Base-by-base conservation (phyloP, 805 yeast species). In the Starmerella riodocensis region DNA sequence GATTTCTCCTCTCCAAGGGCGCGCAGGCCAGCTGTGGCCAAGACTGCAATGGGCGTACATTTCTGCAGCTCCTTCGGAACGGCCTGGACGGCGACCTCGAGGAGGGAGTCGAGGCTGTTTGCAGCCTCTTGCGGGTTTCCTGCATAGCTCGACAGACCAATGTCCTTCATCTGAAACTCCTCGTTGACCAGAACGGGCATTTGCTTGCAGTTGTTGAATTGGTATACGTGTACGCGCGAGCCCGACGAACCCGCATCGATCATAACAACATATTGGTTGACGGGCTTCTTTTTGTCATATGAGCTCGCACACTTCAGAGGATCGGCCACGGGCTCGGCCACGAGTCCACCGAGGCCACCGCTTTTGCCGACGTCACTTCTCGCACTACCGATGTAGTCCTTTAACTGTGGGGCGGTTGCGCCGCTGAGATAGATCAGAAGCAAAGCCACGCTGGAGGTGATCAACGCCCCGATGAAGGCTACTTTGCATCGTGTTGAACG, bases 181-280 rank as follows among this genome's bases (percentile, higher is more conserved):
- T 91, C 98, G 35, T 69, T 65, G 40, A 84, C 61, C 50, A 91
- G 74, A 42, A 64, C 68, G 32, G 99, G 97, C 40, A 94, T 88
- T 28, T 80, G 73, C 34, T 67, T 67, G 57, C 97, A 86, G 40
- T 83, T 76, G 63, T 84, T 82, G 64, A 91, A 91, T 52, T 80
- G 76, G 62, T 93, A 91, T 34, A 91, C 78, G 60, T 93, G 99
- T 29, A 91, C 81, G 59, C 98, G 76, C 13, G 96, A 85, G 24
- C 98, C 98, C 13, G 94, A 79, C 1, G 97, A 86, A 7, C 98
- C 99, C 6, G 98, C 98, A 65, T 91, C 99, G 41, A 91, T 67
- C 95, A 91, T 85, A 19, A 91, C 71, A 23, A 86, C 96, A 52
- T 70, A 88, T 55, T 80, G 79, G 26, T 63, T 63, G 14, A 61